Evolutionary conservation across 176 grass and related monocot species (phyloP), one percentile per base, ranked within the genome.

Genomic region (Rhipidocladum racemiflorum): DNA sequence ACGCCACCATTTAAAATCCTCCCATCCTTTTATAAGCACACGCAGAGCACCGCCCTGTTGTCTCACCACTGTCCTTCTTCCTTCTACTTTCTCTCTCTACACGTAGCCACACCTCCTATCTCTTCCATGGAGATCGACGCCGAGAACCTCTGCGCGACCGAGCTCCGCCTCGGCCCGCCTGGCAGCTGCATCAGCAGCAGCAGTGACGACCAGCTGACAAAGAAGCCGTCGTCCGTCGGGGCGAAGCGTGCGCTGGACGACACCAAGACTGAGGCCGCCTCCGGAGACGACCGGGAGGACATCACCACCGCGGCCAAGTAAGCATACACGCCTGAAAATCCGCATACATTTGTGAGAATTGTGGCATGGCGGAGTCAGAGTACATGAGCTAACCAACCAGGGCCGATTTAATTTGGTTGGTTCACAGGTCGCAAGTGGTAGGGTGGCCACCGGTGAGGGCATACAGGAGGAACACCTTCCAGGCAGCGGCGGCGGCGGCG

Each of bases 371-470:
- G 23, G 35, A 68, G 65, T 12, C 34, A n/a, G 24, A 61, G 25
- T 7, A 12, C 43, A 32, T 2, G 6, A 30, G 40, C 10, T 59
- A 7, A 10, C 61, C 75, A 6, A 91, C 84, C 76, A 16, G 1
- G 27, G 17, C 30, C 17, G 7, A 24, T 16, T 56, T n/a, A n/a
- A n/a, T n/a, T n/a, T n/a, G n/a, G n/a, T n/a, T 75, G 5, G 4
- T 20, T 20, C 85, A 97, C 85, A 97, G 94, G 61, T 85, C 85
- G 6, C 94, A 83, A 83, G 89, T 97, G 20, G 91, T 97, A 0
- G 94, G 94, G 15, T 97, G 94, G 94, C 94, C 94, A 6, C 94
- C 94, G 3, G 72, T 97, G 77, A 91, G 88, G 67, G 85, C 88
- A 24, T 94, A 97, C 72, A 83, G 94, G 83, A 94, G 84, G 84